Evolutionary conservation across 768 basidiomycete genomes (phyloP), one percentile per base, ranked within the genome.

Genomic region (Lentinula boryana): DNA sequence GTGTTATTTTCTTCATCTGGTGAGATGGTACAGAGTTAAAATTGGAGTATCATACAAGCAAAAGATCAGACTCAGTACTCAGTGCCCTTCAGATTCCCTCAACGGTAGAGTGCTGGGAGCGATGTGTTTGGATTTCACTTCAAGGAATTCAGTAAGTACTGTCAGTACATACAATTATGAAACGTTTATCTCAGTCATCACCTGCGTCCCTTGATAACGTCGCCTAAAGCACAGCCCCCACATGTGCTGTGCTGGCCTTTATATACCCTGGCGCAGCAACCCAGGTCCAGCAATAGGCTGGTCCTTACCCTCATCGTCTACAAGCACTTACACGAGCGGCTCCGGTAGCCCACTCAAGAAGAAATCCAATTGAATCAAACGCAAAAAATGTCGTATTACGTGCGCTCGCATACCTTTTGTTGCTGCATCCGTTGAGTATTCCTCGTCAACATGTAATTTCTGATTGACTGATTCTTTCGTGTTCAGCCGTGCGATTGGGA

Each of bases 391-490:
- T 69, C 71, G 18, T 46, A 60, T 27, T 67, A 70, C 59, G 73
- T 78, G 62, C 64, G 62, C 48, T 73, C 75, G 53, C 77, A 79
- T 64, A 80, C 73, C 41, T 81, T 80, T 68, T 81, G 79, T 65
- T 79, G 78, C 72, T 81, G 80, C 68, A 74, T 81, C 38, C 55
- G 55, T 56, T 56, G 38, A 56, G 55, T 56, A 18, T 41, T 4
- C 23, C 21, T 56, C 18, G 54, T 23, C 16, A 10, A 18, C 36
- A 5, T 53, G 33, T 12, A 13, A 41, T 33, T 35, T 7, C 31
- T 32, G 0, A 55, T 9, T 12, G 23, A 55, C 12, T 44, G n/a
- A 53, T 32, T 38, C 3, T 9, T 36, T 54, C 18, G 7, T 31
- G 31, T 43, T 9, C n/a, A 54, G 80, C 81, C 8, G 77, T 78